Evolutionary conservation across 495 filamentous ascomycete genomes (phyloP).

Genomic region (Tuber microsphaerosporum): DNA sequence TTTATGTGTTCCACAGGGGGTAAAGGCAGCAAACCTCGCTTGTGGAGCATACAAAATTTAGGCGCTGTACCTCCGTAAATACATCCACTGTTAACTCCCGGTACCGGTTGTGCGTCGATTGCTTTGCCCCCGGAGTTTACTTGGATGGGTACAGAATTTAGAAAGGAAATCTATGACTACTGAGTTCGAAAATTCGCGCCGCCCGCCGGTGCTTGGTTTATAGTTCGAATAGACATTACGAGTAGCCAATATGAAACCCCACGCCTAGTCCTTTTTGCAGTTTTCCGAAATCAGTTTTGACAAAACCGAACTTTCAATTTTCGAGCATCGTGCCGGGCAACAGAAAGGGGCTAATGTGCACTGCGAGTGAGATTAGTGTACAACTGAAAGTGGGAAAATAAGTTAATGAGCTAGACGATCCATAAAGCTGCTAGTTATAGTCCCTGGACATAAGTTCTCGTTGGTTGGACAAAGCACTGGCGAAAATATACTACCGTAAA

Average conservation of each 20-base stretch:
- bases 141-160: not conserved
- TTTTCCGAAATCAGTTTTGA: not conserved
- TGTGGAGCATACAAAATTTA: no score
- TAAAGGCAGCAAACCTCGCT: no score
- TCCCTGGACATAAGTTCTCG: no score
- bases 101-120: not conserved
- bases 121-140: constrained; percentile 8
- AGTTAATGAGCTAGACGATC: not conserved
- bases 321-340: not conserved
- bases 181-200: not conserved
- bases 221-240: not conserved
- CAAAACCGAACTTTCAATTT: not conserved
- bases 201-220: not conserved
- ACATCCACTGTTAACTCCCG: constrained; percentile 42
- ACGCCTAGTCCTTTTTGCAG: not conserved
- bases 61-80: no score
- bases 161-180: not conserved
- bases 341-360: not conserved
- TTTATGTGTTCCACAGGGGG: no score
- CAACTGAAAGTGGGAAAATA: not conserved
- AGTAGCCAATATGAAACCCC: not conserved
- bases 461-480: no score
- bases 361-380: not conserved
- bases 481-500: no score
- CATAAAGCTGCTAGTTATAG: not conserved